Evolutionary conservation across 768 basidiomycete genomes (phyloP).

Genomic region (Termitomyces sp.): DNA sequence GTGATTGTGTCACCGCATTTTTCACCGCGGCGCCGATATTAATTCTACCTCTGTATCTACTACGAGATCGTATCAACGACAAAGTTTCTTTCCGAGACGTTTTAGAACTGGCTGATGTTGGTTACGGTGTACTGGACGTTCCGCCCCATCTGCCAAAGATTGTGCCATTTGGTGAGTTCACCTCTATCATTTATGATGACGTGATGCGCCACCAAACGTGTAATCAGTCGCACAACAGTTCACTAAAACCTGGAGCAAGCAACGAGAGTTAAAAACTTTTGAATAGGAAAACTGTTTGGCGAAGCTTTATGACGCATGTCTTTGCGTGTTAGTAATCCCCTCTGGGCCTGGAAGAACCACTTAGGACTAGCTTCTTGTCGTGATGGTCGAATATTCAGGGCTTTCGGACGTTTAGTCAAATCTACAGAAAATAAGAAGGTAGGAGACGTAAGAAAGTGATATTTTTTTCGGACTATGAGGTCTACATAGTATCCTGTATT

Average conservation of each 20-base stretch:
- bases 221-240: neutral
- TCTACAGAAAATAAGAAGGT: neutral
- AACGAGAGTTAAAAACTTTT: neutral
- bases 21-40: no score
- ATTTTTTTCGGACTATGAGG: neutral
- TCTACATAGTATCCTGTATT: neutral
- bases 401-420: neutral
- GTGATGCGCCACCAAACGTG: neutral
- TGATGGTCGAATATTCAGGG: no score
- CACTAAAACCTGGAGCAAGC: neutral
- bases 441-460: neutral
- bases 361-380: neutral
- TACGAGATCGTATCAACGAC: neutral
- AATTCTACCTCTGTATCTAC: neutral
- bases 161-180: no score
- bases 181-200: neutral
- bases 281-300: neutral
- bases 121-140: neutral
- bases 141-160: neutral
- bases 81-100: neutral
- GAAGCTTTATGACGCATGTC: neutral
- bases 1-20: no score
- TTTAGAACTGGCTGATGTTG: neutral
- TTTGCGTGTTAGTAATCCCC: no score
- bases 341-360: neutral